Evolutionary conservation across 2,329 filamentous ascomycete species (phyloP).

Genomic region (Aspergillus jensenii): DNA sequence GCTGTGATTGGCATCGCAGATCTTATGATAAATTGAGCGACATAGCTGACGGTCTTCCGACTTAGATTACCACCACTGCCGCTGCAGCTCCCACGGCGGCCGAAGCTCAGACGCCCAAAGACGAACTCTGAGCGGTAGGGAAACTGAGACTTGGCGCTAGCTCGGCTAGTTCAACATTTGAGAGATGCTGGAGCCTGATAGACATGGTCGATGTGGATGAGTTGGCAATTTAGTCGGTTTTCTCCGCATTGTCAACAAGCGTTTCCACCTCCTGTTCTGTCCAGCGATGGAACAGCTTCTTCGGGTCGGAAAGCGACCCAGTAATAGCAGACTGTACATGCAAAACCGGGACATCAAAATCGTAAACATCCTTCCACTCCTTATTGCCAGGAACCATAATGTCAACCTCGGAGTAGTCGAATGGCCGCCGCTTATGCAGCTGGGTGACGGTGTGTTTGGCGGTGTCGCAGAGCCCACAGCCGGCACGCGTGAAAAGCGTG

Average conservation of each 20-base stretch:
- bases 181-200: background rate
- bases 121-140: background rate
- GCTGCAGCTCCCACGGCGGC: background rate
- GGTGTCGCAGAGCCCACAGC: constrained; percentile 62
- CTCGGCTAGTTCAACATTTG: background rate
- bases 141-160: background rate
- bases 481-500: constrained; percentile 61
- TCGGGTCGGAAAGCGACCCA: constrained; percentile 52
- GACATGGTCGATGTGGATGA: background rate
- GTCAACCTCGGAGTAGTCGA: constrained; percentile 60
- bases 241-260: constrained; percentile 52
- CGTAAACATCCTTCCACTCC: constrained; percentile 61
- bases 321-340: constrained; percentile 55
- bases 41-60: background rate
- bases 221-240: constrained; percentile 8
- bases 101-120: background rate
- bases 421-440: constrained; percentile 52
- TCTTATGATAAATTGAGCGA: background rate
- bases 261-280: constrained; percentile 56
- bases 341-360: constrained; percentile 65
- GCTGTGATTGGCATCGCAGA: background rate
- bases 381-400: constrained; percentile 56
- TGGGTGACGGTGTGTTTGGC: constrained; percentile 58
- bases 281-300: constrained; percentile 65
- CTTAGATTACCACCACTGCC: background rate